Evolutionary conservation across 768 basidiomycete species (phyloP), one percentile per base, ranked within the genome.

Genomic region (Auricularia cornea): DNA sequence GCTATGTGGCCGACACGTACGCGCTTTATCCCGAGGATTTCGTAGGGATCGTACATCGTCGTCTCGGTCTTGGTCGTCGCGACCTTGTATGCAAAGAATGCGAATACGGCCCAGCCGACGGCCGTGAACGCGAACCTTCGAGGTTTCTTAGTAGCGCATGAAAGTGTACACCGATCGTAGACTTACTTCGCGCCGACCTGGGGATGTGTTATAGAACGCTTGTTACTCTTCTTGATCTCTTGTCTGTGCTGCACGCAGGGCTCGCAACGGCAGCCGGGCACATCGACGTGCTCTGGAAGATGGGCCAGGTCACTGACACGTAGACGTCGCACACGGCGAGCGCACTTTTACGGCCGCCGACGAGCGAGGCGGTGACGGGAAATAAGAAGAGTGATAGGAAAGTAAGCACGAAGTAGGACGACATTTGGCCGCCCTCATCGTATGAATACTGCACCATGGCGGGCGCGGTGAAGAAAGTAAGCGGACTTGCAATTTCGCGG

Each of bases 21-120:
- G 14, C 80, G 70, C 3, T 75, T 75, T 63, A 98, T 84, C 20
- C 90, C 94, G 29, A 99, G 80, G 69, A 98, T 96, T 67, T 94
- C 89, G 69, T 95, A 99, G 1, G 97, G 97, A 73, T 98, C 84
- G 73, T 98, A 99, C 14, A 95, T 72, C 68, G 84, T 87, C 76
- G 77, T 82, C 66, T 90, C 85, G 61, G 81, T 67, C 67, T 83
- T 79, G 64, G 83, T 76, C 60, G 77, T 79, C 8, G 83, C 79
- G 38, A 84, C 86, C 70, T 82, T 81, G 76, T 88, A 88, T n/a
- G 78, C 81, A 33, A 94, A 73, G 67, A 84, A 83, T 8, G 77
- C 86, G 63, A 94, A 84, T 1, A 84, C 61, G 10, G 79, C 75
- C 95, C 95, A 98, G 62, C 92, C 94, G 33, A 80, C 72, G 20